Conservation (phyloP, 305 asterid genomes). For the Salvia sclarea region DNA sequence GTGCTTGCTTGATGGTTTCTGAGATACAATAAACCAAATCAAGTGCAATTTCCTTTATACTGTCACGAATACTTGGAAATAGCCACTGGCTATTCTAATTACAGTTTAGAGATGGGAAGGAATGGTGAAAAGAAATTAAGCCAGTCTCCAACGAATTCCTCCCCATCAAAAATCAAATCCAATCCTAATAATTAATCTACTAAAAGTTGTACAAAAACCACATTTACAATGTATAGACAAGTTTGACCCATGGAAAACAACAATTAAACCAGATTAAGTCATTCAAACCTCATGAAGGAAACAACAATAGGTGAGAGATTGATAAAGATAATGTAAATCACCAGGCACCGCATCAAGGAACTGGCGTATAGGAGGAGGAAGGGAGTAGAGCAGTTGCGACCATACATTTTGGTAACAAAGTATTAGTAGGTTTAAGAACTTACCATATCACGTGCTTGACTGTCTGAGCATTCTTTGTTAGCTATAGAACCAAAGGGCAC, state of each 20-base stretch:
- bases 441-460: slow-evolving; percentile 36
- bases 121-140: no score
- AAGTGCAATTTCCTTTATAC: no score
- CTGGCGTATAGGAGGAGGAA: no score
- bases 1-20: background rate
- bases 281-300: no score
- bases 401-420: background rate
- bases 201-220: background rate
- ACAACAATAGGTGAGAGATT: no score
- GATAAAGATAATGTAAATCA: no score
- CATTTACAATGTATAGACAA: background rate
- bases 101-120: no score
- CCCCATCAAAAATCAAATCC: background rate
- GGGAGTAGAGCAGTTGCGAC: no score
- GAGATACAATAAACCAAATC: background rate
- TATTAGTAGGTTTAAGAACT: slow-evolving; percentile 29
- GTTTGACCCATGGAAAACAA: background rate
- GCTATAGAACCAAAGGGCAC: slow-evolving; percentile 82
- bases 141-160: no score
- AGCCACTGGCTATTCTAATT: no score
- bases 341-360: no score
- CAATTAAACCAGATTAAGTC: background rate
- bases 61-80: no score
- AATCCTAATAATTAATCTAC: background rate
- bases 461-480: slow-evolving; percentile 47